These are phyloP conservation scores for Apiospora malaysiana DNA, from an alignment of 2,329 filamentous ascomycete species.

Conservation along the genomic window DNA sequence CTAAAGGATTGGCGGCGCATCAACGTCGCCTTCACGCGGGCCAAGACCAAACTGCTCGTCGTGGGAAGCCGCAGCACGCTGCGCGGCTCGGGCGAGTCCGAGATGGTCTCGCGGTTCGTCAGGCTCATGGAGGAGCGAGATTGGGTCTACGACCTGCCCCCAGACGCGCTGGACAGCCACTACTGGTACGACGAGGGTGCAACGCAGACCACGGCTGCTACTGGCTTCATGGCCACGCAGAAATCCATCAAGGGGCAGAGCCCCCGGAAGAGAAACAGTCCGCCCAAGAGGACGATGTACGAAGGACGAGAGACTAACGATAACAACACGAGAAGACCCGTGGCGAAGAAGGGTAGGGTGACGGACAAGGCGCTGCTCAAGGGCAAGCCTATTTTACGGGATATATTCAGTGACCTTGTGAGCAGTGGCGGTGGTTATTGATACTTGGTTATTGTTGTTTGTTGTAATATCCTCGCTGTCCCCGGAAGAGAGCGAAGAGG, in stretches of 20 bases:
- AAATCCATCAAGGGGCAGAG: slow-evolving; percentile 4
- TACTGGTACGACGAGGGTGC: slow-evolving; percentile 65
- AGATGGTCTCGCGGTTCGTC: slow-evolving; percentile 80
- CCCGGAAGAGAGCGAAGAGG: not conserved
- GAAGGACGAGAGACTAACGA: slow-evolving; percentile 60
- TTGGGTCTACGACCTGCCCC: slow-evolving; percentile 81
- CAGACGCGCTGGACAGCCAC: slow-evolving; percentile 70
- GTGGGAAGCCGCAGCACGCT: slow-evolving; percentile 83
- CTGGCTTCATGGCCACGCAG: slow-evolving; percentile 29
- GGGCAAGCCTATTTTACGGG: slow-evolving; percentile 71
- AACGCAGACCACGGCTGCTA: slow-evolving; percentile 47
- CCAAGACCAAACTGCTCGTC: slow-evolving; percentile 89
- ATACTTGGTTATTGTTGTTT: not conserved
- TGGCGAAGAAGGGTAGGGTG: slow-evolving; percentile 61
- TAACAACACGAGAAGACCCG: slow-evolving; percentile 39
- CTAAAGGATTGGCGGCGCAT: slow-evolving; percentile 91
- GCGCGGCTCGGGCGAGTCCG: slow-evolving; percentile 72
- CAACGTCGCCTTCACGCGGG: slow-evolving; percentile 94
- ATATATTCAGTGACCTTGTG: slow-evolving; percentile 77
- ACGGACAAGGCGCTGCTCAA: slow-evolving; percentile 68
- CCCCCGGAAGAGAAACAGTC: slow-evolving; percentile 37
- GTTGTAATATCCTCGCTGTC: not conserved
- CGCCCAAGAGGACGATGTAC: slow-evolving; percentile 57
- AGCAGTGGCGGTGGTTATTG: slow-evolving; percentile 25
- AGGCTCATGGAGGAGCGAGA: slow-evolving; percentile 74